A percentile compares a stretch with the other conserved stretches of the same genome.
Conservation (phyloP, 306 rosid genomes). For the Albizia julibrissin region DNA sequence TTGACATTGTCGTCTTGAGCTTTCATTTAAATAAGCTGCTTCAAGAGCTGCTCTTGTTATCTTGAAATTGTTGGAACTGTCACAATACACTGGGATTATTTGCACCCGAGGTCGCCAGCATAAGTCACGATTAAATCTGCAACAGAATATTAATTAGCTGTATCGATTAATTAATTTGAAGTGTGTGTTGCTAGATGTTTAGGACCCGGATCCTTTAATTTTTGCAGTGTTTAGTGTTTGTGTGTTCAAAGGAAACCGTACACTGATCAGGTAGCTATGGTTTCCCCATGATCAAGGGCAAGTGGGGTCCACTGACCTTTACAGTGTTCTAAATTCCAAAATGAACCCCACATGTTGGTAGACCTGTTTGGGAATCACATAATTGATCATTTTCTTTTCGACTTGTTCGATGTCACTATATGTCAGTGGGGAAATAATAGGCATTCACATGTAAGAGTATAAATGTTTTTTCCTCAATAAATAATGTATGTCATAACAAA, state of each 20-base stretch:
- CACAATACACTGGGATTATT: conserved; percentile 65
- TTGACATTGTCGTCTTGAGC: conserved; percentile 56
- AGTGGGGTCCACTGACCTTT: conserved; percentile 23
- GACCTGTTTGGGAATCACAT: not conserved
- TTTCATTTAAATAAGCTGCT: conserved; percentile 63
- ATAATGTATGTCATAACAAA: too few relatives aligned
- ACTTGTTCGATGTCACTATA: too few relatives aligned
- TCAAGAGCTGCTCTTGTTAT: conserved; percentile 70
- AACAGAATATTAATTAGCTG: not conserved
- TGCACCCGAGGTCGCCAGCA: conserved; percentile 74
- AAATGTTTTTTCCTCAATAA: too few relatives aligned
- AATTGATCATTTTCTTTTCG: too few relatives aligned
- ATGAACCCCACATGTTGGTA: conserved; percentile 7
- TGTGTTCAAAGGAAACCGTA: not conserved
- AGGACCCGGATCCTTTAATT: not conserved
- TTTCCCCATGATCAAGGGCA: conserved; percentile 33
- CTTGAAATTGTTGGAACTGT: conserved; percentile 66
- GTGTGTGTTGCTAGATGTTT: not conserved
- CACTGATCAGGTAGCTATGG: not conserved
- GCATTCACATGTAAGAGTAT: not conserved
- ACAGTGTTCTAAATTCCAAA: too few relatives aligned
- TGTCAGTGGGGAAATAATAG: not conserved
- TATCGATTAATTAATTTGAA: too few relatives aligned
- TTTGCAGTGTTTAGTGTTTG: not conserved
- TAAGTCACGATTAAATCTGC: conserved; percentile 74